A percentile compares a stretch with the other conserved stretches of the same genome.
These are phyloP conservation scores for Firmiana major DNA, from an alignment of 345 rosid genomes.

Conservation along the genomic window DNA sequence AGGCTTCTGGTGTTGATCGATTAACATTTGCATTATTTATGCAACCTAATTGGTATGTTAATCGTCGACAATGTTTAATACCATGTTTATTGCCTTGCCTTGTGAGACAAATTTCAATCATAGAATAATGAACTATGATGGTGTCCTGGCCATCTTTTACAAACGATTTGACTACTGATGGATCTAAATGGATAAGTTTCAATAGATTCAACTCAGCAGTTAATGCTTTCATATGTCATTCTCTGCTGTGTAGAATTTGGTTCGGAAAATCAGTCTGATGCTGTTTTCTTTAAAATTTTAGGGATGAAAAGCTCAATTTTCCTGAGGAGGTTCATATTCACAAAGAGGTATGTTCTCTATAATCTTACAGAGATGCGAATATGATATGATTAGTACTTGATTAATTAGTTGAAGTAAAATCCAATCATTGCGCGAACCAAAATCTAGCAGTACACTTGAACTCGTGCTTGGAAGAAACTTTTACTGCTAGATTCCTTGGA, in stretches of 20 bases:
- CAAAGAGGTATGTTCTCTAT: constrained; percentile 39
- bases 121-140: background rate
- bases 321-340: constrained; percentile 55
- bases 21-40: constrained; percentile 89
- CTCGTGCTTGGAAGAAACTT: background rate
- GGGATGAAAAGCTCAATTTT: constrained; percentile 80
- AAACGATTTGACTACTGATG: background rate
- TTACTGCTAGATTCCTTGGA: background rate
- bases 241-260: background rate
- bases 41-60: constrained; percentile 88
- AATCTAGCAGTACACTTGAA: background rate
- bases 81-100: background rate
- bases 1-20: constrained; percentile 59
- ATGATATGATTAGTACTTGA: background rate
- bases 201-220: background rate
- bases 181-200: background rate
- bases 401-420: background rate
- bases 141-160: background rate
- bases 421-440: background rate
- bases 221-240: constrained; percentile 1
- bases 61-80: background rate
- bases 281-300: constrained; percentile 5
- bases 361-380: background rate
- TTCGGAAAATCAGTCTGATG: background rate
- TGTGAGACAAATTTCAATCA: background rate